Evolutionary conservation across 2,329 filamentous ascomycete species (phyloP).

Genomic region (Aspergillus amoenus): DNA sequence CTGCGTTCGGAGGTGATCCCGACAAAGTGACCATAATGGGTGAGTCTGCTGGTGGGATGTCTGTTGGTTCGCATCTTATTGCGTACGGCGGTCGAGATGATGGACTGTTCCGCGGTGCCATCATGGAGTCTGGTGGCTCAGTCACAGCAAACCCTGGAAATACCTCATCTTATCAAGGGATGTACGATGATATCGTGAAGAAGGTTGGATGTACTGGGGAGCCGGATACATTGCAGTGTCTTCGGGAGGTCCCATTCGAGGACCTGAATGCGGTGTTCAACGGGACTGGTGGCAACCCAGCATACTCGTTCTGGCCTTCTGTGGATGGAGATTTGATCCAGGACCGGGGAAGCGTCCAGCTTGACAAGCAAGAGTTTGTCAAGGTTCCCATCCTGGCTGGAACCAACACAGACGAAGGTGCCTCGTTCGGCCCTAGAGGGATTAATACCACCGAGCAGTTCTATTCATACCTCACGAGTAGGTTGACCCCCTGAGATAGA

Average conservation of each 20-base stretch:
- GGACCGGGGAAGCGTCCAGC: constrained; percentile 53
- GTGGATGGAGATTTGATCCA: constrained; percentile 59
- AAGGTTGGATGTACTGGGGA: constrained; percentile 59
- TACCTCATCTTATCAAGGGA: constrained; percentile 38
- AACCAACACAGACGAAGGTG: constrained; percentile 66
- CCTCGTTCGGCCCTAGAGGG: constrained; percentile 52
- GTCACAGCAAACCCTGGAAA: constrained; percentile 45
- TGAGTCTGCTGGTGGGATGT: constrained; percentile 54
- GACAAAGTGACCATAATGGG: constrained; percentile 52
- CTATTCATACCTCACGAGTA: constrained; percentile 39
- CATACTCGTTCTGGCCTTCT: constrained; percentile 39
- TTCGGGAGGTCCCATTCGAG: constrained; percentile 61
- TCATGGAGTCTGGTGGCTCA: constrained; percentile 54
- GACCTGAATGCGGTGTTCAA: constrained; percentile 58
- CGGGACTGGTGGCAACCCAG: constrained; percentile 34
- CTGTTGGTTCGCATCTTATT: constrained; percentile 52
- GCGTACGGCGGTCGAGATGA: constrained; percentile 57
- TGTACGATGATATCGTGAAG: constrained; percentile 63
- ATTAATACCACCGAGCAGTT: constrained; percentile 59
- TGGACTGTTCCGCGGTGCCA: constrained; percentile 54
- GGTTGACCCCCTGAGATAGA: not conserved
- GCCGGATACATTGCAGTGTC: constrained; percentile 62
- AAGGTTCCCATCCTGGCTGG: constrained; percentile 64
- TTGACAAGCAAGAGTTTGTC: constrained; percentile 60
- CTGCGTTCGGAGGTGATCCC: constrained; percentile 13